A percentile compares a stretch with the other conserved stretches of the same genome.
phyloP scores from a whole-genome alignment of 441 rosid species.

The Arabidopsis hybrid region DNA sequence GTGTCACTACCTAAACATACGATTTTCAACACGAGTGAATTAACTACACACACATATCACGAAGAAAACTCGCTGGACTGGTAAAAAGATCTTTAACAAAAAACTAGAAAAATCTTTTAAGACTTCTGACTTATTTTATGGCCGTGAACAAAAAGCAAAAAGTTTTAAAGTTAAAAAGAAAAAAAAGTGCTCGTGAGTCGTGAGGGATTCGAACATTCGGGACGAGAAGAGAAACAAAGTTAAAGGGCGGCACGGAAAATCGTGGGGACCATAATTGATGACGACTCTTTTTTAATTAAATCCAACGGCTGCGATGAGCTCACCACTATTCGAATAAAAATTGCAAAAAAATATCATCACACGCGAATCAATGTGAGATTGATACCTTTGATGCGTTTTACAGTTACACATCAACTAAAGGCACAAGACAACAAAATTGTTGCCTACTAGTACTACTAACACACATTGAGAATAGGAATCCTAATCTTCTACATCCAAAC shows the following conservation, averaged over 20 bases:
- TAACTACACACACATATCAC: slow-evolving; percentile 17
- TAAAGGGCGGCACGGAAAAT: slow-evolving; percentile 35
- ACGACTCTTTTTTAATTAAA: slow-evolving; percentile 30
- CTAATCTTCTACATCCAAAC: slow-evolving; percentile 33
- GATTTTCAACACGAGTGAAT: slow-evolving; percentile 37
- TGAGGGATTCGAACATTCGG: slow-evolving; percentile 42
- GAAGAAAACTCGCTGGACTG: not conserved
- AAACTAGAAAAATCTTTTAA: not conserved
- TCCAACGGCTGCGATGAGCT: slow-evolving; percentile 36
- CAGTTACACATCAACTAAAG: slow-evolving; percentile 40
- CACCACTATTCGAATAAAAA: not conserved
- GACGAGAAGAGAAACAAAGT: slow-evolving; percentile 23
- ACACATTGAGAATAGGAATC: slow-evolving; percentile 40
- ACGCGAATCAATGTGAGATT: slow-evolving; percentile 47
- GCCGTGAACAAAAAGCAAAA: slow-evolving; percentile 40
- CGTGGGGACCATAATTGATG: slow-evolving; percentile 43
- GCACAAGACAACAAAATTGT: slow-evolving; percentile 31
- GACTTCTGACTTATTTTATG: slow-evolving; percentile 17
- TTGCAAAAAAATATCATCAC: slow-evolving; percentile 35
- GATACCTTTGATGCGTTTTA: slow-evolving; percentile 44
- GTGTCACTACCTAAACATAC: slow-evolving; percentile 27
- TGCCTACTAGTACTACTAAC: slow-evolving; percentile 22
- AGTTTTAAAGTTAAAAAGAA: not conserved
- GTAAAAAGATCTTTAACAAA: slow-evolving; percentile 1
- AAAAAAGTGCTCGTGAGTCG: slow-evolving; percentile 28